Base-by-base conservation (phyloP, 2,329 filamentous ascomycete species). In the Beauveria medogensis region DNA sequence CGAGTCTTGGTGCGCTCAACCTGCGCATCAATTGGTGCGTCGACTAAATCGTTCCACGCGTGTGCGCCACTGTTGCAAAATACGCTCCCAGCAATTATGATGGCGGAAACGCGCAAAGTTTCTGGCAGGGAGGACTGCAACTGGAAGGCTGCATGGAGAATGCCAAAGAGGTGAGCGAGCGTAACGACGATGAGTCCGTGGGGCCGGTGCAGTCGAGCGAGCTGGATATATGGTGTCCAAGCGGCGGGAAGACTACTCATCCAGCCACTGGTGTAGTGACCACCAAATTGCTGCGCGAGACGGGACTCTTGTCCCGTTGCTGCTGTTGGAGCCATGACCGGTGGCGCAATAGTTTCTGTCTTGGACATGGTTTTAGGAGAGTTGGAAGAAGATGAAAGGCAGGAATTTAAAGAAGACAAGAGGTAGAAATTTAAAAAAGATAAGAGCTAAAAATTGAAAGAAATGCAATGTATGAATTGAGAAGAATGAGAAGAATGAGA, bases 31-130 rank as follows among this genome's bases (percentile, higher is more conserved):
- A 74, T 65, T 14, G 68, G 68, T 24, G 68, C 70, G 63, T 75
- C 72, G 53, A 73, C 55, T 8, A 72, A 63, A 65, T 74, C 73
- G 65, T 75, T 72, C 72, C 72, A 74, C 10, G 67, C 68, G 40
- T 62, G 58, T 30, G 18, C 67, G n/a, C 69, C 69, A 64, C 71
- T 72, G 41, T 67, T 69, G 64, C 67, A 68, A 65, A 73, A 72
- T 63, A 74, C 67, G 62, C 65, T 67, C 37, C 68, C 68, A 47
- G 59, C 63, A 16, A 41, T 14, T 3, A 41, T 10, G 22, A 41
- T 18, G 51, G 34, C 37, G 1, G 34, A 34, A 14, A 54, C 37
- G 51, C 51, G 34, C 37, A 41, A 16, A 1, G 51, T 41, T 1
- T 54, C 37, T 7, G 2, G 28, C 16, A 26, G 34, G 1, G 51